phyloP scores from a whole-genome alignment of 306 rosid species.

The Cucumis cinereus region DNA sequence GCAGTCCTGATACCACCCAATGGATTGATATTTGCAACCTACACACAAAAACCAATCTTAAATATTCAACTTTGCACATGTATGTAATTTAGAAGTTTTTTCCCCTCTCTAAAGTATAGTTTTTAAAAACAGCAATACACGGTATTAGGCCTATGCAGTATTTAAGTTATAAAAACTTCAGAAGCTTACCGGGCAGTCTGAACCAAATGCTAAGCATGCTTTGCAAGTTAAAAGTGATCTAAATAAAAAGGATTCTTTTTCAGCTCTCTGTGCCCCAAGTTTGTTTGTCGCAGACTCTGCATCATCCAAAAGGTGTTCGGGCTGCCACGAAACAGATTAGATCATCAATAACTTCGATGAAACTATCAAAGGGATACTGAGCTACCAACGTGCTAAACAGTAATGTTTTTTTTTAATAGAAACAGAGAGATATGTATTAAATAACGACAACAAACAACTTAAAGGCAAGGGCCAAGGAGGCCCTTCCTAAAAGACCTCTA shows the following conservation, averaged over 20 bases:
- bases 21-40: constrained; percentile 65
- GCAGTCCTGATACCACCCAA: constrained; percentile 59
- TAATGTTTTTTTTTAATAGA: too few relatives aligned
- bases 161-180: not conserved
- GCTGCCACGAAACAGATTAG: constrained; percentile 33
- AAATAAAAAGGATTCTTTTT: constrained; percentile 54
- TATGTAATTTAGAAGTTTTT: not conserved
- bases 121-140: not conserved
- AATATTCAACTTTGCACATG: not conserved
- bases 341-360: not conserved
- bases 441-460: too few relatives aligned
- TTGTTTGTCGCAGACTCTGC: constrained; percentile 41
- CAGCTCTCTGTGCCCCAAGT: constrained; percentile 79
- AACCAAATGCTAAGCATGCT: constrained; percentile 57
- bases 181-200: constrained; percentile 78
- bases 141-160: not conserved
- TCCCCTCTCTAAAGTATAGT: not conserved
- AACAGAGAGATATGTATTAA: too few relatives aligned
- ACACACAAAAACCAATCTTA: not conserved
- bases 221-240: constrained; percentile 41
- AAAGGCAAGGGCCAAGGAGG: too few relatives aligned
- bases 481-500: too few relatives aligned
- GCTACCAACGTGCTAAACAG: not conserved
- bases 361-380: not conserved
- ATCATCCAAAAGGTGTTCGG: constrained; percentile 65